Evolutionary conservation across 2,329 filamentous ascomycete species (phyloP), one percentile per base, ranked within the genome.

Genomic region (Hymenoscyphus occultus): DNA sequence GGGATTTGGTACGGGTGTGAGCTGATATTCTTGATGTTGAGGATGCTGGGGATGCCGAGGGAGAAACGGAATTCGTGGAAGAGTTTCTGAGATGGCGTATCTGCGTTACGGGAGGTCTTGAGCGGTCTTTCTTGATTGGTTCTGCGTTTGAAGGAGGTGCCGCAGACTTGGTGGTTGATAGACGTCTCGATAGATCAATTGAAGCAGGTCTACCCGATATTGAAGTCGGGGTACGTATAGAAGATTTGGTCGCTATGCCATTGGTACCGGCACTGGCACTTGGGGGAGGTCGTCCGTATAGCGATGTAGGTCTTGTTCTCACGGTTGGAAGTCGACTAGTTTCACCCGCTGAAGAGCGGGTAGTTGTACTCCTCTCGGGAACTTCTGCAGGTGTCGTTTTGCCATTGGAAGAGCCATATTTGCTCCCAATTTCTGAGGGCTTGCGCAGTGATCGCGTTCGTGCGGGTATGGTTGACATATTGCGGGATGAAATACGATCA

Each of bases 241-340:
- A 71, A 32, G 60, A 62, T 69, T 71, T 71, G 40, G 58, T 71
- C 2, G 59, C 60, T 19, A 63, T 67, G 58, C 66, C 73, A 14
- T 67, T 65, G 45, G 45, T 2, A 28, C 45, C 22, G 2, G 35
- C 35, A 40, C 66, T 69, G 19, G 69, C 56, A 39, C 66, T 73
- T 5, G 71, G 63, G 35, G 72, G 70, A 51, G 45, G 45, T 58
- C 72, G 65, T 31, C 68, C 64, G 60, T 69, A 67, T 14, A 67
- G 65, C 19, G 69, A 65, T 32, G 62, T 64, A 19, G 67, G 71
- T 62, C 73, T 66, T 39, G 45, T 22, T 2, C 71, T 73, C 54
- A 73, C 67, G 12, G 62, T 65, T 16, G 74, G 74, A 35, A 76
- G 69, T 64, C 74, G 70, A 68, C 73, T 75, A 12, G n/a, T 51